These are phyloP conservation scores for Beta vulgaris DNA, from an alignment of 148 eudicot species.

Conservation along the genomic window DNA sequence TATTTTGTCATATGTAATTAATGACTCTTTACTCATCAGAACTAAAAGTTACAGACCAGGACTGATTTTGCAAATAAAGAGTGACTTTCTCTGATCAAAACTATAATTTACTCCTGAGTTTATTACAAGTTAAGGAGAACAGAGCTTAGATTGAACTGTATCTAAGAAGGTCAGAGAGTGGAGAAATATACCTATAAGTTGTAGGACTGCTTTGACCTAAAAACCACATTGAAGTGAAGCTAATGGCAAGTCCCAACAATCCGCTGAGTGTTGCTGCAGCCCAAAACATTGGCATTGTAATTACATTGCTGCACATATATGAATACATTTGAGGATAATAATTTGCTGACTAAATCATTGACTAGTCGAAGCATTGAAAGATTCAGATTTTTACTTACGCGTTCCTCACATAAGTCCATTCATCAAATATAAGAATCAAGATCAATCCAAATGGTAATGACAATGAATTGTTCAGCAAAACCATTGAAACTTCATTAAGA, in stretches of 20 bases:
- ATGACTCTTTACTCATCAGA: too few species aligned
- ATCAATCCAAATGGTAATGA: slow-evolving; percentile 68
- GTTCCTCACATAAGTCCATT: slow-evolving; percentile 62
- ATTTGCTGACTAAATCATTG: neutral
- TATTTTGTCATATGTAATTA: too few species aligned
- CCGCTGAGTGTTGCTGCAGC: slow-evolving; percentile 78
- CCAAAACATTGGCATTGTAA: slow-evolving; percentile 70
- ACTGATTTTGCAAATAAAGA: too few species aligned
- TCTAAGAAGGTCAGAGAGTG: neutral
- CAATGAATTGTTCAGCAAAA: slow-evolving; percentile 69
- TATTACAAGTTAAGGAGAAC: too few species aligned
- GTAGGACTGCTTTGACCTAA: slow-evolving; percentile 79
- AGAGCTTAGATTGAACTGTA: neutral
- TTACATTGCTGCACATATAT: slow-evolving; percentile 51
- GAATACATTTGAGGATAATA: slow-evolving; percentile 11
- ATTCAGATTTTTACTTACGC: slow-evolving; percentile 39
- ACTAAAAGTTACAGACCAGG: too few species aligned
- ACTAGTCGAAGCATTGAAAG: neutral
- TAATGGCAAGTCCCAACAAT: slow-evolving; percentile 78
- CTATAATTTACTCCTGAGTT: too few species aligned
- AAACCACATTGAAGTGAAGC: slow-evolving; percentile 95
- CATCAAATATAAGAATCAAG: slow-evolving; percentile 62
- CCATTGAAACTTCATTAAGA: slow-evolving; percentile 89
- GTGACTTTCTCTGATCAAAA: too few species aligned
- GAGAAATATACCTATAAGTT: slow-evolving; percentile 62